Conservation (phyloP, 306 rosid genomes). For the Senna siamea region DNA sequence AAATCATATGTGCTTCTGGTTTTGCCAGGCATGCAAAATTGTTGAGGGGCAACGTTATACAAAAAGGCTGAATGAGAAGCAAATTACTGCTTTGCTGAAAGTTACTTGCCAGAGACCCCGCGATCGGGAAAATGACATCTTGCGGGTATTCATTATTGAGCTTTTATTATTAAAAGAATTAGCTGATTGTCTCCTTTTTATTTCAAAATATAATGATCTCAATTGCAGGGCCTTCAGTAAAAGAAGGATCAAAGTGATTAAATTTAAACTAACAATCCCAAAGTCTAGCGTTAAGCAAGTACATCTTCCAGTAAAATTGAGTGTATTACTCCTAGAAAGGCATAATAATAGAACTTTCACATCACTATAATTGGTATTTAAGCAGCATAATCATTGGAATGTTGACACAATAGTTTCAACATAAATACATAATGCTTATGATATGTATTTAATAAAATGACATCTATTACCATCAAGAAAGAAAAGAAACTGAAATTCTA, state of each 20-base stretch:
- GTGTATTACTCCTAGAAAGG: constrained; percentile 8
- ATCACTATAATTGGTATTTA: background rate
- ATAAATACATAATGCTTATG: background rate
- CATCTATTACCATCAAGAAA: background rate
- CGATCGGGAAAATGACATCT: constrained; percentile 91
- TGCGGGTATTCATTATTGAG: constrained; percentile 58
- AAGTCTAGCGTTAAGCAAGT: constrained; percentile 5
- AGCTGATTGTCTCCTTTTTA: background rate
- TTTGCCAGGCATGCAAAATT: constrained; percentile 92
- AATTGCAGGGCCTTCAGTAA: constrained; percentile 2
- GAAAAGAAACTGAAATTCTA: background rate
- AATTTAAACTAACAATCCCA: background rate
- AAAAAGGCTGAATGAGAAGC: constrained; percentile 91
- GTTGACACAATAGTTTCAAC: background rate
- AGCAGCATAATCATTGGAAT: constrained; percentile 2
- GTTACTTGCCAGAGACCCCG: constrained; percentile 98
- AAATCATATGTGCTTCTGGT: constrained; percentile 31
- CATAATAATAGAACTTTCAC: background rate
- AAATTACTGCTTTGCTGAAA: constrained; percentile 86
- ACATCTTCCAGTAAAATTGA: constrained; percentile 6
- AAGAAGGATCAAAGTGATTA: background rate
- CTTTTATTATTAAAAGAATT: background rate
- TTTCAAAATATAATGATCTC: background rate
- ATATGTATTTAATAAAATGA: background rate
- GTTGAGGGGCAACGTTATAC: constrained; percentile 97